phyloP scores from a whole-genome alignment of 2,329 filamentous ascomycete genomes.

The Venturia nashicola region DNA sequence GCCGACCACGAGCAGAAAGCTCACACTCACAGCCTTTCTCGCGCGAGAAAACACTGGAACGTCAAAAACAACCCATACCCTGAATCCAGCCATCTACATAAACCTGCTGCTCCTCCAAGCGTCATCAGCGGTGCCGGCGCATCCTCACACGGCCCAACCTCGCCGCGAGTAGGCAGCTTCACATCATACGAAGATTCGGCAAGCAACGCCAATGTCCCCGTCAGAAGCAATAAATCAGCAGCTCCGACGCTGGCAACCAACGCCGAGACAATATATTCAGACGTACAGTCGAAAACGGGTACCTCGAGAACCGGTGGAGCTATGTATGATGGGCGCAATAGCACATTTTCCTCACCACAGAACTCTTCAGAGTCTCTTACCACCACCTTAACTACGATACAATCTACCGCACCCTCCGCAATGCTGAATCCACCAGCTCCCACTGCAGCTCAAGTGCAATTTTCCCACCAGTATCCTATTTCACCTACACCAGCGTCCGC shows the following conservation, averaged over 20 bases:
- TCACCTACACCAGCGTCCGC: conserved; percentile 53
- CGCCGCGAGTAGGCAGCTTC: conserved; percentile 32
- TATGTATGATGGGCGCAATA: conserved; percentile 51
- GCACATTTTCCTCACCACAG: conserved; percentile 71
- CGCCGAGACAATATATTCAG: conserved; percentile 60
- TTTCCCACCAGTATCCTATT: conserved; percentile 44
- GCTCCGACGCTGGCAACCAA: conserved; percentile 78
- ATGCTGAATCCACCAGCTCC: conserved; percentile 21
- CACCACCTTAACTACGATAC: conserved; percentile 76
- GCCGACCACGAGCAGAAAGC: conserved; percentile 28
- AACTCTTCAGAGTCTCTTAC: conserved; percentile 71
- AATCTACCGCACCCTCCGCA: conserved; percentile 54
- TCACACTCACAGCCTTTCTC: conserved; percentile 13
- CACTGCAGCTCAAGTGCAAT: conserved; percentile 32
- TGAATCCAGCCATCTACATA: conserved; percentile 53
- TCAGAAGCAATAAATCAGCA: conserved; percentile 57
- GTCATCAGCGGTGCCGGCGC: conserved; percentile 23
- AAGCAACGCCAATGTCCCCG: conserved; percentile 45
- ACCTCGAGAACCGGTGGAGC: conserved; percentile 60
- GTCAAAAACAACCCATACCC: conserved; percentile 84
- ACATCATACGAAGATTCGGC: conserved; percentile 49
- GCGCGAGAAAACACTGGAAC: conserved; percentile 45
- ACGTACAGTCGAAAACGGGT: conserved; percentile 67
- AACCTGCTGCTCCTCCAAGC: conserved; percentile 39
- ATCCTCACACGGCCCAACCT: conserved; percentile 25